These are phyloP conservation scores for Stagonosporopsis chrysanthemi DNA, from an alignment of 2,329 filamentous ascomycete genomes.

Conservation along the genomic window DNA sequence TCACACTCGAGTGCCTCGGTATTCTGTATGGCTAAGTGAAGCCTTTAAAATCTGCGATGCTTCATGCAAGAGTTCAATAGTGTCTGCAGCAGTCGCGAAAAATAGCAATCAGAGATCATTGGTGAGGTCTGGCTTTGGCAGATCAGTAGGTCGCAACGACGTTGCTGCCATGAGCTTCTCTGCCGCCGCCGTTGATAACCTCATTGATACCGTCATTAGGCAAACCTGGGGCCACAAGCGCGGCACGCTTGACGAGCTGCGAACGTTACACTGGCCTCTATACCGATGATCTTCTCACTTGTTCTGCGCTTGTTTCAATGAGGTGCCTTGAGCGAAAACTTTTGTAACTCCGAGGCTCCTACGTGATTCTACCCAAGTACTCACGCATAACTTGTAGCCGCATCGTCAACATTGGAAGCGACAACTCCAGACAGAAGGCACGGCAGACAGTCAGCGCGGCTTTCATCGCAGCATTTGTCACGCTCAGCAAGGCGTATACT, in stretches of 20 bases:
- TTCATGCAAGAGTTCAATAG: background rate
- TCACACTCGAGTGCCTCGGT: background rate
- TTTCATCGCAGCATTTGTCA: background rate
- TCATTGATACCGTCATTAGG: slow-evolving; percentile 8
- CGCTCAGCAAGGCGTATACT: background rate
- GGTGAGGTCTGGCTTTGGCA: background rate
- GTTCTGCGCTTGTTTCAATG: background rate
- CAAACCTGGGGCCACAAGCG: background rate
- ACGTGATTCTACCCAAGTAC: background rate
- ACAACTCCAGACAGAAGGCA: background rate
- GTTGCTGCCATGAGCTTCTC: background rate
- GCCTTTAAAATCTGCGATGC: background rate
- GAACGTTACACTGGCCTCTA: background rate
- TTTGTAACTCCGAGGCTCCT: background rate
- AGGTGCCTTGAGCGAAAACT: slow-evolving; percentile 3
- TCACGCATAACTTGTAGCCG: background rate
- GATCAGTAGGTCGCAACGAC: slow-evolving; percentile 7
- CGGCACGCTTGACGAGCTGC: background rate
- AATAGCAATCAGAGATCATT: background rate
- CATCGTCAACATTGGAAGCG: background rate
- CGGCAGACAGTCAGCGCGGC: background rate
- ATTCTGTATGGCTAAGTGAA: background rate
- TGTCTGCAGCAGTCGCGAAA: slow-evolving; percentile 1
- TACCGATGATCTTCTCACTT: slow-evolving; percentile 1
- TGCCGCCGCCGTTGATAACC: slow-evolving; percentile 8